Conservation (phyloP, 2,329 filamentous ascomycete species). For the Stagonosporopsis tanaceti region DNA sequence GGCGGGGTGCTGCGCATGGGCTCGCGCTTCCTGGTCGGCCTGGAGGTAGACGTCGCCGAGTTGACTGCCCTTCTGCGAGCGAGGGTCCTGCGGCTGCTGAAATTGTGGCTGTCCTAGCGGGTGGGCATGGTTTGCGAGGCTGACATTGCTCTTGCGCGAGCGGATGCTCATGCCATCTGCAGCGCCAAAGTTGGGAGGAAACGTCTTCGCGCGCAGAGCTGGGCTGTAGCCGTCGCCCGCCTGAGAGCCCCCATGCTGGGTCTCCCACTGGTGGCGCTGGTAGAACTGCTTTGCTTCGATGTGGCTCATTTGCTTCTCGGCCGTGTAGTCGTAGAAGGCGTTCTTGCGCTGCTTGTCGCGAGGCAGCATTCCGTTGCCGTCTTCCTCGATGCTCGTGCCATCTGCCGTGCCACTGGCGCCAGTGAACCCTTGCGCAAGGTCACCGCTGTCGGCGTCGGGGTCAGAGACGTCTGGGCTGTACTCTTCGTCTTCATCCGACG, state of each 20-base stretch:
- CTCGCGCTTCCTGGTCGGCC: conserved; percentile 58
- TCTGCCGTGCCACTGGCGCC: conserved; percentile 33
- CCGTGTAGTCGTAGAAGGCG: conserved; percentile 90
- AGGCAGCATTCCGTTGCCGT: conserved; percentile 51
- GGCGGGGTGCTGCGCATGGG: conserved; percentile 59
- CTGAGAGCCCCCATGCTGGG: conserved; percentile 53
- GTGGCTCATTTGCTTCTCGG: conserved; percentile 93
- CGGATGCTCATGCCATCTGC: conserved; percentile 52
- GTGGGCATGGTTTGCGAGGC: conserved; percentile 37
- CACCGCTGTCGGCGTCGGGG: conserved; percentile 27
- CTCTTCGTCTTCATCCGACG: conserved; percentile 49
- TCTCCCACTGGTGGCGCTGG: conserved; percentile 80
- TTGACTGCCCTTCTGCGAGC: conserved; percentile 28
- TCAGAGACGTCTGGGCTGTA: conserved; percentile 43
- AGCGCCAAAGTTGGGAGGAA: conserved; percentile 51
- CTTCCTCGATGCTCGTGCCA: conserved; percentile 35
- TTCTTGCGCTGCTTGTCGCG: conserved; percentile 70
- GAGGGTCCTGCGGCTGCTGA: conserved; percentile 41
- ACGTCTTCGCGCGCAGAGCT: conserved; percentile 54
- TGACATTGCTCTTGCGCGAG: conserved; percentile 51
- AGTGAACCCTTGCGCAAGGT: conserved; percentile 25
- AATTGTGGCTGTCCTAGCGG: conserved; percentile 41
- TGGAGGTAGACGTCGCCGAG: conserved; percentile 48
- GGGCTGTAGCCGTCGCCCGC: conserved; percentile 52
- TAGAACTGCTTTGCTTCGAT: conserved; percentile 96